Evolutionary conservation across 2,329 filamentous ascomycete species (phyloP).

Genomic region (Phaeophleospora eucalypticola): DNA sequence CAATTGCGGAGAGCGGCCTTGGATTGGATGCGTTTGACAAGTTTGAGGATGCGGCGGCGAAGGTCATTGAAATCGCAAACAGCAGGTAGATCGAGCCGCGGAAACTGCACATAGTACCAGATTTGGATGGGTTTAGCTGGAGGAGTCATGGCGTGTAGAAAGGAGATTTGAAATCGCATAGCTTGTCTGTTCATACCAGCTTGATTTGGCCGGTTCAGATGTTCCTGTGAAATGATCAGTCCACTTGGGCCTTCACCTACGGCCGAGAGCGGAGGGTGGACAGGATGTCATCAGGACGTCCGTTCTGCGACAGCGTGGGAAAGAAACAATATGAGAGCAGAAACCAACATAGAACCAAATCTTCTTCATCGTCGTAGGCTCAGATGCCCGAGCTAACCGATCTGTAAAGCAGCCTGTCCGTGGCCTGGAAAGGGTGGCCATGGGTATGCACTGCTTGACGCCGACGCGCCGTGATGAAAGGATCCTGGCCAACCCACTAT

Average conservation of each 20-base stretch:
- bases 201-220: too few relatives aligned
- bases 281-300: too few relatives aligned
- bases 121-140: background rate
- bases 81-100: background rate
- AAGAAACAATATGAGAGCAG: background rate
- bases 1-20: slow-evolving; percentile 65
- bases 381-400: slow-evolving; percentile 1
- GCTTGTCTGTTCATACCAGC: too few relatives aligned
- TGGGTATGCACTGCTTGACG: background rate
- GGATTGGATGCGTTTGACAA: slow-evolving; percentile 67
- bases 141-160: background rate
- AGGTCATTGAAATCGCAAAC: slow-evolving; percentile 58
- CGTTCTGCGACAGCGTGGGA: too few relatives aligned
- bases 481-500: background rate
- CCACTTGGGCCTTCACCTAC: too few relatives aligned
- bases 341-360: background rate
- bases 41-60: slow-evolving; percentile 67
- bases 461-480: background rate
- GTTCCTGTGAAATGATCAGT: too few relatives aligned
- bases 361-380: background rate
- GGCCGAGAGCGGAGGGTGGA: too few relatives aligned
- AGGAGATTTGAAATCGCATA: background rate
- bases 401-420: background rate
- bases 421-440: background rate
- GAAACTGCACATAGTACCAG: slow-evolving; percentile 2